phyloP scores from a whole-genome alignment of 192 early-diverging fungal species.

The Coemansia sp. region DNA sequence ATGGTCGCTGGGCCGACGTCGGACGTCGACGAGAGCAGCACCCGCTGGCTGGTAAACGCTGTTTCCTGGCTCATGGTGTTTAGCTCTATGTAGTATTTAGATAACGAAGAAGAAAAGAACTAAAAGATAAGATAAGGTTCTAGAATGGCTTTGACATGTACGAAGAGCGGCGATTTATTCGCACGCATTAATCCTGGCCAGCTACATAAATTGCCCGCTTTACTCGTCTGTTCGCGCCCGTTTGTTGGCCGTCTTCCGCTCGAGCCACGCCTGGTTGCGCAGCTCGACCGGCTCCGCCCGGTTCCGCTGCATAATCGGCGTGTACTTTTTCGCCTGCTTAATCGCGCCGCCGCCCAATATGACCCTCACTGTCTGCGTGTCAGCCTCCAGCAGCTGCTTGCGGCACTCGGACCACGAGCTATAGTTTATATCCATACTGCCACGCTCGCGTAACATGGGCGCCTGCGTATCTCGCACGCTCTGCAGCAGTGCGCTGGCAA shows the following conservation, averaged over 20 bases:
- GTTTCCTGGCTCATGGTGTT: conserved; percentile 32
- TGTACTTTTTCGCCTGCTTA: conserved; percentile 30
- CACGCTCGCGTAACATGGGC: conserved; percentile 1
- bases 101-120: neutral
- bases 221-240: conserved; percentile 2
- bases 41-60: conserved; percentile 46
- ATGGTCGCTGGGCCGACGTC: conserved; percentile 57
- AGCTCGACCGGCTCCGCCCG: conserved; percentile 37
- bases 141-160: neutral
- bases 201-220: neutral
- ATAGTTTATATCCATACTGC: neutral
- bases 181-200: no score
- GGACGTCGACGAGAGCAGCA: conserved; percentile 47
- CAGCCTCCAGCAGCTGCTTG: neutral
- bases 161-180: neutral
- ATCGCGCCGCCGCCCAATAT: conserved; percentile 36
- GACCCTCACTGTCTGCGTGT: conserved; percentile 5
- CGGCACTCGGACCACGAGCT: conserved; percentile 28
- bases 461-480: conserved; percentile 20
- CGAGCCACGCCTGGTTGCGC: conserved; percentile 46
- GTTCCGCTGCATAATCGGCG: conserved; percentile 34
- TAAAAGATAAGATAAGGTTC: neutral
- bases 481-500: conserved; percentile 43
- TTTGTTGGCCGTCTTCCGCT: conserved; percentile 34
- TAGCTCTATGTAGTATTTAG: conserved; percentile 3